A percentile compares a stretch with the other conserved stretches of the same genome.
Evolutionary conservation across 177 flowering plant species (phyloP).

Genomic region (Vitis hybrid): DNA sequence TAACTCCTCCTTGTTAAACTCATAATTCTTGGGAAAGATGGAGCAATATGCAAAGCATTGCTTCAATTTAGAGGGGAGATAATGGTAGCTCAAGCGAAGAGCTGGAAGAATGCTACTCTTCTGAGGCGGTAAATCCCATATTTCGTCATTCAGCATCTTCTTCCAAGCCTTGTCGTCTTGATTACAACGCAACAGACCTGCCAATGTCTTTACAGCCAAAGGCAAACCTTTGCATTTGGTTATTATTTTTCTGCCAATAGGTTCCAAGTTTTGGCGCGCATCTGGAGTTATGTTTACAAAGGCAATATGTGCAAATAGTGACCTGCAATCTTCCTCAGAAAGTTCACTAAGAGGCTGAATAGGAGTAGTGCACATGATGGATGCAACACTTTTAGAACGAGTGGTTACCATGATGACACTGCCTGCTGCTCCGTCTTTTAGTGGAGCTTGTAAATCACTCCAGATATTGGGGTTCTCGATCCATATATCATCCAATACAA

Average conservation of each 20-base stretch:
- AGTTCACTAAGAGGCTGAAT: slow-evolving; percentile 2
- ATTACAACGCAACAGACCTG: slow-evolving; percentile 21
- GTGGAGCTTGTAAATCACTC: slow-evolving; percentile 4
- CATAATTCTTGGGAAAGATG: slow-evolving; percentile 32
- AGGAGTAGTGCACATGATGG: background rate
- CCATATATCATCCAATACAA: slow-evolving; percentile 33
- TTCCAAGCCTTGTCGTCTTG: slow-evolving; percentile 15
- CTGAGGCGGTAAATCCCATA: slow-evolving; percentile 24
- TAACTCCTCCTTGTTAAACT: slow-evolving; percentile 15
- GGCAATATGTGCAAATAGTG: slow-evolving; percentile 21
- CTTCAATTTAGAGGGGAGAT: slow-evolving; percentile 37
- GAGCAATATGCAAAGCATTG: slow-evolving; percentile 39
- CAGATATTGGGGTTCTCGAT: slow-evolving; percentile 6
- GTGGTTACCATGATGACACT: slow-evolving; percentile 31
- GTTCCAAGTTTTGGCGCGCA: slow-evolving; percentile 5
- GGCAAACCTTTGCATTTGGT: slow-evolving; percentile 44
- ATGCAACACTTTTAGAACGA: slow-evolving; percentile 7
- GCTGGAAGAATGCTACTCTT: slow-evolving; percentile 24
- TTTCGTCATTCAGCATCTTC: slow-evolving; percentile 12
- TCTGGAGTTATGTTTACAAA: background rate
- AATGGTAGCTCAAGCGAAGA: slow-evolving; percentile 30
- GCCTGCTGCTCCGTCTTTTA: slow-evolving; percentile 19
- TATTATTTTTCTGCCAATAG: slow-evolving; percentile 24
- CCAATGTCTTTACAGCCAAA: slow-evolving; percentile 37
- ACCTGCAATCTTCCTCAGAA: slow-evolving; percentile 23